Evolutionary conservation across 139 green algal genomes (phyloP).

Genomic region (Picochlorum sp.): DNA sequence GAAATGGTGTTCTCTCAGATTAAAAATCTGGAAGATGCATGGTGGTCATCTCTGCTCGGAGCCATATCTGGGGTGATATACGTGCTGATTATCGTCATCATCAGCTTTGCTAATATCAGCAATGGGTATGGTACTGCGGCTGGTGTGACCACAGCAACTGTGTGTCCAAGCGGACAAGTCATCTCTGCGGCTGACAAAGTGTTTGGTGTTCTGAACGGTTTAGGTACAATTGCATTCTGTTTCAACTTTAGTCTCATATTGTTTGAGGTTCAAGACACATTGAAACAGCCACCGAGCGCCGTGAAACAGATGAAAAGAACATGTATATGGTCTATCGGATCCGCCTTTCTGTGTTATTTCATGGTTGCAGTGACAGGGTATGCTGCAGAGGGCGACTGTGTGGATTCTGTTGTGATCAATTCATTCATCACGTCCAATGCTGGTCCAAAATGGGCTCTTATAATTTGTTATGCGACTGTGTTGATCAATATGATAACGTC

Average conservation of each 20-base stretch:
- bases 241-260: constrained; percentile 31
- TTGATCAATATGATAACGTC: constrained; percentile 27
- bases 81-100: too few relatives aligned
- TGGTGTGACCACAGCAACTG: not conserved
- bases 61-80: too few relatives aligned
- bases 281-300: constrained; percentile 15
- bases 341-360: constrained; percentile 20
- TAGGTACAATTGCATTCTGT: constrained; percentile 38
- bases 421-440: constrained; percentile 3
- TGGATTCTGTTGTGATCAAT: constrained; percentile 11
- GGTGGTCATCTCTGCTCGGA: constrained; percentile 13
- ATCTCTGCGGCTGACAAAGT: constrained; percentile 7
- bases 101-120: too few relatives aligned
- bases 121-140: constrained; percentile 3
- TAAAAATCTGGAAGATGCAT: constrained; percentile 12
- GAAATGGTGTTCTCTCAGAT: constrained; percentile 39
- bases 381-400: constrained; percentile 2
- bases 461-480: constrained; percentile 3
- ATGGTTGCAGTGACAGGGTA: constrained; percentile 11
- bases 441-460: constrained; percentile 13
- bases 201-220: constrained; percentile 39
- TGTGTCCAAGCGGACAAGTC: too few relatives aligned
- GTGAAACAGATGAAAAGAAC: constrained; percentile 14
- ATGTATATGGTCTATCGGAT: not conserved
- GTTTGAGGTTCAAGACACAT: constrained; percentile 39